Evolutionary conservation across 495 filamentous ascomycete genomes (phyloP), one percentile per base, ranked within the genome.

Genomic region (Podospora pseudoanserina): DNA sequence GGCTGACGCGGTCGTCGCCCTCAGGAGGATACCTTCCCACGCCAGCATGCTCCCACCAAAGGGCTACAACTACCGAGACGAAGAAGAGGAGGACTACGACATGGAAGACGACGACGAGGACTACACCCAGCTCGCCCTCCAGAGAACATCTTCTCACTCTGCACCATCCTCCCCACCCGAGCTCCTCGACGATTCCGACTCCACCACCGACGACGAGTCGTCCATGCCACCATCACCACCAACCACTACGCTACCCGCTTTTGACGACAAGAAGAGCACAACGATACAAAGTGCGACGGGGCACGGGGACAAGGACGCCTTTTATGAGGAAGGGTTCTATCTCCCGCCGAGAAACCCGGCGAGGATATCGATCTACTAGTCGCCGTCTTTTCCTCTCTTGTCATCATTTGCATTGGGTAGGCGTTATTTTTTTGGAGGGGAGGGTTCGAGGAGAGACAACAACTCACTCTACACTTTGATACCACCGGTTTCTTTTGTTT

Each of bases 201-300:
- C 91, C 71, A 91, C 90, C 0, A 84, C 84, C 62, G 86, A 88
- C 68, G 87, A 88, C 75, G 86, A 88, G 72, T 83, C 87, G 72
- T 83, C 87, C 32, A 91, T 92, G 84, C 93, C 94, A 39, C 88
- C 91, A n/a, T 96, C 94, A 65, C 94, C 94, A 60, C 90, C 90
- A 4, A 83, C 87, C 2, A 78, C 89, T 66, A 68, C 80, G 44
- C 81, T 93, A 64, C 85, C 90, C 69, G 81, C 88, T 53, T 92
- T 94, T 75, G 83, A 89, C 54, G 86, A 90, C 71, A 91, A 94
- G 82, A 79, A 87, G 78, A 74, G 62, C 44, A 64, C 71, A 60
- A 68, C 69, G 68, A 49, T 49, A 49, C 39, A 49, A 49, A 59
- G 69, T 73, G 61, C 71, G 77, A 59, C 65, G 61, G 44, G 68